These are phyloP conservation scores for Periconia macrospinosa DNA, from an alignment of 2,329 filamentous ascomycete species.

Conservation along the genomic window DNA sequence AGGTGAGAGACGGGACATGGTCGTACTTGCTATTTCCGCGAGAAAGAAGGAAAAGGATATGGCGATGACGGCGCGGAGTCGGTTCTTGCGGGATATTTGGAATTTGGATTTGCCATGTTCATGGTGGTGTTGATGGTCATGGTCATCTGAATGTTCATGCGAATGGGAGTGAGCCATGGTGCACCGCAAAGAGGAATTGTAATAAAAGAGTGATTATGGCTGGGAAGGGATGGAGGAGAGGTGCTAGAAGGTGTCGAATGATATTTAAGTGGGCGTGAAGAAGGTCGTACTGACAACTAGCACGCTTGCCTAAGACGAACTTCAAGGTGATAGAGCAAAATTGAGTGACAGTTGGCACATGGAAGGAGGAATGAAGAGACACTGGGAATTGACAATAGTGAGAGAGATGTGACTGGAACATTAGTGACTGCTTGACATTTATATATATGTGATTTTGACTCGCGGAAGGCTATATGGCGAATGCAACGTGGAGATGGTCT, in stretches of 20 bases:
- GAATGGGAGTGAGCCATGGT: background rate
- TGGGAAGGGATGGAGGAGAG: background rate
- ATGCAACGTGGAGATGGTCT: background rate
- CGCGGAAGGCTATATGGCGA: background rate
- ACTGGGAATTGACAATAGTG: background rate
- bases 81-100: conserved; percentile 34
- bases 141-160: background rate
- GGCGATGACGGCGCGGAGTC: conserved; percentile 45
- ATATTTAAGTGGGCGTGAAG: background rate
- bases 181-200: background rate
- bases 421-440: background rate
- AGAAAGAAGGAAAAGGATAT: conserved; percentile 53
- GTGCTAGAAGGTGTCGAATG: background rate
- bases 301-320: background rate
- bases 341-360: background rate
- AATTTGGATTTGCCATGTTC: conserved; percentile 9
- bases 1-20: background rate
- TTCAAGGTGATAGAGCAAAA: background rate
- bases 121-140: background rate
- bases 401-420: background rate
- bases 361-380: background rate
- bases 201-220: background rate
- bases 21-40: conserved; percentile 50
- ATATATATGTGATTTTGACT: background rate
- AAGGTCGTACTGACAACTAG: background rate